These are phyloP conservation scores for Cenchrus purpureus DNA, from an alignment of 176 grass and related monocot genomes.

Conservation along the genomic window DNA sequence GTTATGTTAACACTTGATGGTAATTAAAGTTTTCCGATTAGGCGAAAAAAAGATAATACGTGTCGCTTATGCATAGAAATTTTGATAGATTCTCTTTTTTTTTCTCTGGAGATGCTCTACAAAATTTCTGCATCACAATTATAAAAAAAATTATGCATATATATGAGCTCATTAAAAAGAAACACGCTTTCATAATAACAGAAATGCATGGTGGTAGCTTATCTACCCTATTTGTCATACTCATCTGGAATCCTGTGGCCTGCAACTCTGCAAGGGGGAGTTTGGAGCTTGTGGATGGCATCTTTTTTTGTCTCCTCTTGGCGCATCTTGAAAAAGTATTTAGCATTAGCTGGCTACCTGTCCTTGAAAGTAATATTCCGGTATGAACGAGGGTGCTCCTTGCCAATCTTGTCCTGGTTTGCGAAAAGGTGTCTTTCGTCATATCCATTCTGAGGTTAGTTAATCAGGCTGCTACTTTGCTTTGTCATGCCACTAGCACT, in stretches of 20 bases:
- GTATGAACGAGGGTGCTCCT: not conserved
- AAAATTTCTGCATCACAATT: too few relatives aligned
- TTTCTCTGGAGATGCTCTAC: too few relatives aligned
- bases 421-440: constrained; percentile 26
- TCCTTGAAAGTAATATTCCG: not conserved
- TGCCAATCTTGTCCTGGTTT: not conserved
- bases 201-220: not conserved
- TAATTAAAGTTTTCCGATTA: not conserved
- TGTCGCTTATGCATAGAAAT: too few relatives aligned
- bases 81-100: too few relatives aligned
- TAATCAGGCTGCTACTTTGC: not conserved
- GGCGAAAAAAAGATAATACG: not conserved
- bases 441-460: not conserved
- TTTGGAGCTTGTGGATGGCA: not conserved
- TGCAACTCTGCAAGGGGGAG: not conserved
- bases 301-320: not conserved
- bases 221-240: constrained; percentile 5
- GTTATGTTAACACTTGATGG: not conserved
- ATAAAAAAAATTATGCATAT: not conserved
- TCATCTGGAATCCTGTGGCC: not conserved
- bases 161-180: not conserved
- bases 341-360: not conserved
- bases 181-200: not conserved
- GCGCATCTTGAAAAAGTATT: not conserved
- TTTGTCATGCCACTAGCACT: not conserved